A percentile compares a stretch with the other conserved stretches of the same genome.
Conservation (phyloP, 1,139 yeast genomes). For the Pichia sp. region DNA sequence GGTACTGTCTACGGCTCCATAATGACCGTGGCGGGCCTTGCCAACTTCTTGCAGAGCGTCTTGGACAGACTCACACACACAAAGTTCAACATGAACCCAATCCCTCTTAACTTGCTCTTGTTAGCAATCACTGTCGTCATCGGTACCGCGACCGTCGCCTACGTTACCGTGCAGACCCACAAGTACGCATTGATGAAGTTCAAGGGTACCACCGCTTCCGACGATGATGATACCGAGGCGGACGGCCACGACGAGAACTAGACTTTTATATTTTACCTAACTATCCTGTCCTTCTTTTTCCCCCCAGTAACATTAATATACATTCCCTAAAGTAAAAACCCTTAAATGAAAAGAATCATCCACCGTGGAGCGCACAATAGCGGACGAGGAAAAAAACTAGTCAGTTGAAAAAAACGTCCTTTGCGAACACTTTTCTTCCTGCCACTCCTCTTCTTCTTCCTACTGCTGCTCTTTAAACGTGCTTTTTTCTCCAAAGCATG, state of each 20-base stretch:
- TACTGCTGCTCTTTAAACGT: not conserved
- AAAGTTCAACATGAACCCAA: constrained; percentile 52
- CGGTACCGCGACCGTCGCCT: constrained; percentile 35
- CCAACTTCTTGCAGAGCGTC: constrained; percentile 49
- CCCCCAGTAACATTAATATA: no score
- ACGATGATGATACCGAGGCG: not conserved
- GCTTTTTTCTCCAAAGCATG: constrained; percentile 24
- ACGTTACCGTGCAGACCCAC: constrained; percentile 25
- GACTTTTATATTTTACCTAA: no score
- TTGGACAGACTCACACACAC: constrained; percentile 54
- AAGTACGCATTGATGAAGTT: constrained; percentile 12
- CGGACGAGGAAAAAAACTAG: no score
- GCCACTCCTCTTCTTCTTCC: not conserved
- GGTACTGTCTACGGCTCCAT: constrained; percentile 45
- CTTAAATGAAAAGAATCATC: no score
- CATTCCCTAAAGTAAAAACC: no score
- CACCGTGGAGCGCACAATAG: no score
- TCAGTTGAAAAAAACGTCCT: not conserved
- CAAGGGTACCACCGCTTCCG: not conserved
- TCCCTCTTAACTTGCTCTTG: constrained; percentile 47
- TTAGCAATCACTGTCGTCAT: constrained; percentile 42
- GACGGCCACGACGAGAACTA: not conserved
- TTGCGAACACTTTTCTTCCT: not conserved
- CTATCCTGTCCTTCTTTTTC: no score
- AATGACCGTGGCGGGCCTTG: constrained; percentile 54